A percentile compares a stretch with the other conserved stretches of the same genome.
Conservation (phyloP, 2,329 filamentous ascomycete genomes). For the Chrysosphaeria jannelii region DNA sequence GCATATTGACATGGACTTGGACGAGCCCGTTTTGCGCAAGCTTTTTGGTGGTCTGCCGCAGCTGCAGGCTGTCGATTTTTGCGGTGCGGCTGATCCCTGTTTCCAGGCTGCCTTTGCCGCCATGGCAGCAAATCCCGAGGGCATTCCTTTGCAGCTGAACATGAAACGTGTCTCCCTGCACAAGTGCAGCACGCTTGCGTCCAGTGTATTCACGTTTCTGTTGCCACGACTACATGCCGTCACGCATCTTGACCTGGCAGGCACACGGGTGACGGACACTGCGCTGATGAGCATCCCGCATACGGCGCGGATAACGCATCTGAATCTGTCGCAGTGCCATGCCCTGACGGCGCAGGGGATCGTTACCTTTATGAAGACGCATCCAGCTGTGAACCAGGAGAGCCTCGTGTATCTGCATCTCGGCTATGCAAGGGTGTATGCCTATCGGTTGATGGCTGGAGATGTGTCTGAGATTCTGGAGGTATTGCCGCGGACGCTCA, state of each 20-base stretch:
- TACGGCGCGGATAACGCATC: conserved; percentile 43
- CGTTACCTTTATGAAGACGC: conserved; percentile 37
- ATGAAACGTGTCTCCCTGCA: conserved; percentile 51
- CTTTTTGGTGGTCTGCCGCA: conserved; percentile 34
- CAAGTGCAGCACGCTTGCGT: conserved; percentile 42
- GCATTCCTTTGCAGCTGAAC: conserved; percentile 28
- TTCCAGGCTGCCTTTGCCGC: conserved; percentile 37
- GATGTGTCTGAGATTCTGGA: conserved; percentile 38
- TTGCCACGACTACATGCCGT: conserved; percentile 38
- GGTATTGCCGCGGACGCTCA: conserved; percentile 31
- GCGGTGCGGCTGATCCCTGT: conserved; percentile 34
- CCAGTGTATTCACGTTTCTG: conserved; percentile 34
- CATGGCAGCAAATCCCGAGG: conserved; percentile 15
- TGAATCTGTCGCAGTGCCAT: conserved; percentile 51
- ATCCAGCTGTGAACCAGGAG: conserved; percentile 30
- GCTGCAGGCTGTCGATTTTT: conserved; percentile 44
- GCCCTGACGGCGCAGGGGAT: conserved; percentile 33
- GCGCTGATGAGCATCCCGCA: conserved; percentile 39
- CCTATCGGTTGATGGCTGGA: too few relatives aligned
- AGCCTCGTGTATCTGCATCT: conserved; percentile 43
- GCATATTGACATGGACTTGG: conserved; percentile 49
- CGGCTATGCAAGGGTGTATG: too few relatives aligned
- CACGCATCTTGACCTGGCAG: conserved; percentile 54
- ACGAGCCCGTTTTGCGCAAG: conserved; percentile 35
- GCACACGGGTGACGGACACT: conserved; percentile 42